phyloP scores from a whole-genome alignment of 1,284 basidiomycete genomes.

The Nidula niveotomentosa region DNA sequence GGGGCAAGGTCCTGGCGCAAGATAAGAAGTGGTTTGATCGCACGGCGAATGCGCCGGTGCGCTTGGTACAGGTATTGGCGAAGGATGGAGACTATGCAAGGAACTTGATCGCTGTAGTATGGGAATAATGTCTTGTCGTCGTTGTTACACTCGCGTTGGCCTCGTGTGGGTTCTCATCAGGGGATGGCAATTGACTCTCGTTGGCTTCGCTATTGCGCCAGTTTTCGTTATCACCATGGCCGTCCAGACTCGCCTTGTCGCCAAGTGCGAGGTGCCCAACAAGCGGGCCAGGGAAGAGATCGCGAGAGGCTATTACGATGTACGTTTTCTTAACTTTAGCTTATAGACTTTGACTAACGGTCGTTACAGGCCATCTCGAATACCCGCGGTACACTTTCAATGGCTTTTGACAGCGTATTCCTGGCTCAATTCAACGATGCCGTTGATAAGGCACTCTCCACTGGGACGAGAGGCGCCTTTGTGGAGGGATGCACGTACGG shows the following conservation, averaged over 20 bases:
- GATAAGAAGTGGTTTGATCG: slow-evolving; percentile 94
- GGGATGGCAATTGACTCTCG: slow-evolving; percentile 94
- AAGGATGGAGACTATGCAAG: slow-evolving; percentile 94
- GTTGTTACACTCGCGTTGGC: slow-evolving; percentile 80
- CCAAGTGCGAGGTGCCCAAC: slow-evolving; percentile 75
- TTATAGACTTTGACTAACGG: slow-evolving; percentile 7
- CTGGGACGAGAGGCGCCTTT: slow-evolving; percentile 78
- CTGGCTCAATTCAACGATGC: slow-evolving; percentile 66
- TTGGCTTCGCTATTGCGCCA: slow-evolving; percentile 86
- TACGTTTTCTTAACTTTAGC: slow-evolving; percentile 30
- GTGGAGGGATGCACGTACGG: slow-evolving; percentile 85
- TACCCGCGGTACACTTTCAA: slow-evolving; percentile 83
- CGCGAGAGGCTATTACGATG: slow-evolving; percentile 85
- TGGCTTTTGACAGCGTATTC: slow-evolving; percentile 86
- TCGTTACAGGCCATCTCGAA: slow-evolving; percentile 74
- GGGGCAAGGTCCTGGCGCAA: slow-evolving; percentile 41
- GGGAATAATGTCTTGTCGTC: slow-evolving; percentile 76
- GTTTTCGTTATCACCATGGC: slow-evolving; percentile 79
- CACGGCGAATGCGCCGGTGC: slow-evolving; percentile 50
- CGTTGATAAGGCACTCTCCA: slow-evolving; percentile 58
- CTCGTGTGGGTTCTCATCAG: slow-evolving; percentile 85
- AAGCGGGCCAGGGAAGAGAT: slow-evolving; percentile 86
- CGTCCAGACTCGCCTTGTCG: slow-evolving; percentile 69
- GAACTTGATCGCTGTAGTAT: slow-evolving; percentile 73
- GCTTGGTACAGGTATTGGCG: slow-evolving; percentile 79